These are phyloP conservation scores for Tillandsia leiboldiana DNA, from an alignment of 176 grass and related monocot genomes.

Conservation along the genomic window DNA sequence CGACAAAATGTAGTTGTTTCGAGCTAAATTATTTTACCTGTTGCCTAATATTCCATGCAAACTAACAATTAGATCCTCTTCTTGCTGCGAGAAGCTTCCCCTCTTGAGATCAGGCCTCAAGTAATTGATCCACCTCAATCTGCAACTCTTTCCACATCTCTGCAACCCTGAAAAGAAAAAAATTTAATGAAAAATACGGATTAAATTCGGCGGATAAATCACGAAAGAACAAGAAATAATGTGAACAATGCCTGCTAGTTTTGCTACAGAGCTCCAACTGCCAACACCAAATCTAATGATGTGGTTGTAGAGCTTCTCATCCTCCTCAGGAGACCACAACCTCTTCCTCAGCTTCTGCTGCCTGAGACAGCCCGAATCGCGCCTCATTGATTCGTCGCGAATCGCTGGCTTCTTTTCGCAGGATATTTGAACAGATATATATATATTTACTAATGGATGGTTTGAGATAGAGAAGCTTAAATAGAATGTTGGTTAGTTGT, in stretches of 20 bases:
- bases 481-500: too few relatives aligned
- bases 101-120: conserved; percentile 81
- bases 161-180: conserved; percentile 47
- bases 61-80: conserved; percentile 71
- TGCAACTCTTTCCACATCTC: conserved; percentile 91
- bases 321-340: conserved; percentile 81
- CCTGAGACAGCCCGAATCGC: conserved; percentile 34
- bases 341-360: conserved; percentile 81
- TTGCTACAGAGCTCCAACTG: conserved; percentile 83
- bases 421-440: too few relatives aligned
- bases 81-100: conserved; percentile 84
- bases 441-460: not conserved
- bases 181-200: not conserved
- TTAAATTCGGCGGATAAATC: not conserved
- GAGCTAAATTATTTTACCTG: conserved; percentile 28
- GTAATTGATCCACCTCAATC: conserved; percentile 90
- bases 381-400: conserved; percentile 36
- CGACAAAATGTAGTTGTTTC: not conserved
- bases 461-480: not conserved
- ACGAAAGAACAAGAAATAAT: conserved; percentile 6
- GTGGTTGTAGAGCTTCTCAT: conserved; percentile 93
- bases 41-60: conserved; percentile 70
- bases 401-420: too few relatives aligned
- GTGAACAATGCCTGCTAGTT: conserved; percentile 47
- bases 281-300: conserved; percentile 78